A percentile compares a stretch with the other conserved stretches of the same genome.
Conservation (phyloP, 2,329 filamentous ascomycete species). For the Aspergillus sclerotialis region DNA sequence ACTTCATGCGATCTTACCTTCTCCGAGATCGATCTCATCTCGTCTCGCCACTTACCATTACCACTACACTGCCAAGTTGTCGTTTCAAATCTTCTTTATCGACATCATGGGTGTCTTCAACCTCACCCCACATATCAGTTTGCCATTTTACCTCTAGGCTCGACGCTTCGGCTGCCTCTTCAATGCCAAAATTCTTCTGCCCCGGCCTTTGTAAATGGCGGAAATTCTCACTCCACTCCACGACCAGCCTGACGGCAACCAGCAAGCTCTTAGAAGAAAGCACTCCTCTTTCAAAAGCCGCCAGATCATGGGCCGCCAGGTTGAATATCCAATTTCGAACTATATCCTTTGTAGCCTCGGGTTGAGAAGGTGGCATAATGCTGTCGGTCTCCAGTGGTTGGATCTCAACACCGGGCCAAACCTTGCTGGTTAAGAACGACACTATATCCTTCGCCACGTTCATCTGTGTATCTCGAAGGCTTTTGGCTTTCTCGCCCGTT, state of each 20-base stretch:
- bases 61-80: slow-evolving; percentile 78
- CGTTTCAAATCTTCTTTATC: slow-evolving; percentile 81
- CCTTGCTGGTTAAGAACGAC: slow-evolving; percentile 58
- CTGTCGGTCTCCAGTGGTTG: slow-evolving; percentile 69
- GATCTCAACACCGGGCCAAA: slow-evolving; percentile 81
- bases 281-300: slow-evolving; percentile 74
- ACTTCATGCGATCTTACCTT: too few relatives aligned
- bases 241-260: slow-evolving; percentile 66
- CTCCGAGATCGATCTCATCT: too few relatives aligned
- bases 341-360: slow-evolving; percentile 65
- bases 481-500: slow-evolving; percentile 45
- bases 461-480: slow-evolving; percentile 66
- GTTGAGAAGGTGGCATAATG: slow-evolving; percentile 70
- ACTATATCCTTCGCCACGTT: slow-evolving; percentile 64
- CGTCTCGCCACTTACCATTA: slow-evolving; percentile 63
- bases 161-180: slow-evolving; percentile 70
- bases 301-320: slow-evolving; percentile 72
- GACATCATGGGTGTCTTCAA: slow-evolving; percentile 97
- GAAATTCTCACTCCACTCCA: slow-evolving; percentile 80
- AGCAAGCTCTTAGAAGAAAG: slow-evolving; percentile 83
- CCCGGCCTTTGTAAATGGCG: slow-evolving; percentile 40
- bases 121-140: slow-evolving; percentile 86
- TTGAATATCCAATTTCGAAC: slow-evolving; percentile 70
- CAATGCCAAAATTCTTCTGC: slow-evolving; percentile 60
- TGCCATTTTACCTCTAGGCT: slow-evolving; percentile 88